Base-by-base conservation (phyloP, 2,329 filamentous ascomycete genomes). In the Lecanoromycetidae sp. region DNA sequence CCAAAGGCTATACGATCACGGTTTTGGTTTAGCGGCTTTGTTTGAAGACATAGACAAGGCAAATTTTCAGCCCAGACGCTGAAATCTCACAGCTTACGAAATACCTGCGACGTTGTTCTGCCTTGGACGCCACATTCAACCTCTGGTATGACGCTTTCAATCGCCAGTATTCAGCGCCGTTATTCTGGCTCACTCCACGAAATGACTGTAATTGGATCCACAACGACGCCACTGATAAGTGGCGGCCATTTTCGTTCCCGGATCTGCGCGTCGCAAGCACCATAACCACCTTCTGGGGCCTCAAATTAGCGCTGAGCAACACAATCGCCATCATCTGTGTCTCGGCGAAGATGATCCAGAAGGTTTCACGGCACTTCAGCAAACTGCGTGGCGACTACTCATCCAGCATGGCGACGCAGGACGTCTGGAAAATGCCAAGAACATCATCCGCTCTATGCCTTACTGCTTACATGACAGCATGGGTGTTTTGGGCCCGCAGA, bases 391-490 rank as follows among this genome's bases (percentile, higher is more conserved):
- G 12, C 26, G 63, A 39, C 46, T 66, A 15, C 57, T 65, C 23
- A 55, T 58, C 36, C 48, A 56, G 20, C 59, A 66, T 46, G 61
- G 62, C 12, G 40, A 53, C 19, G 52, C 57, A 12, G 46, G 60
- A 20, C 65, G 63, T 58, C 47, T 65, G 23, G 61, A 63, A 39
- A 61, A 44, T 10, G 44, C 49, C 8, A 51, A 30, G 3, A 48
- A 48, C 2, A 48, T 51, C 22, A 36, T 51, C 27, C 39, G 49
- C 17, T 42, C 45, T 12, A 51, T 48, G 40, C 30, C 45, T 2
- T 51, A 48, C 25, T 38, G 38, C 26, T 13, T 51, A 5, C 32
- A 44, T 3, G 49, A 51, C 6, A 25, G 27, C 13, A 51, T 51
- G 45, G 49, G 49, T 13, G 35, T 51, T 22, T 10, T 45, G 15